A percentile compares a stretch with the other conserved stretches of the same genome.
These are phyloP conservation scores for Otatea glauca DNA, from an alignment of 176 grass and related monocot genomes.

Conservation along the genomic window DNA sequence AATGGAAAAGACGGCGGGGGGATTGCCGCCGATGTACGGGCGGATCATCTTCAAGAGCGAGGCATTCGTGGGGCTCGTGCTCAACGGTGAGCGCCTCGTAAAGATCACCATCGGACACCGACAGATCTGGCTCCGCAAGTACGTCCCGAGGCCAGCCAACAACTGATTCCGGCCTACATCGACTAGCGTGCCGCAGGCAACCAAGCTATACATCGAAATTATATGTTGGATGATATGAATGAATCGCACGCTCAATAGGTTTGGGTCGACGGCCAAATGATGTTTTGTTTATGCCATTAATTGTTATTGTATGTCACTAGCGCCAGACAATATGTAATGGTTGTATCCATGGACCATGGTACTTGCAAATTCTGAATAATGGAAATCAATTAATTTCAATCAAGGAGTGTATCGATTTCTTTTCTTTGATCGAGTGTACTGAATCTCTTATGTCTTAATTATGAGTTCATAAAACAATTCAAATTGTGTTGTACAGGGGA, in stretches of 20 bases:
- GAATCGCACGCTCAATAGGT: not conserved
- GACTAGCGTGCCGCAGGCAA: not conserved
- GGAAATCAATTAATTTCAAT: not conserved
- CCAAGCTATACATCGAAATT: not conserved
- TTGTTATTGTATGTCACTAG: not conserved
- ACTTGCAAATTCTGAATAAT: not conserved
- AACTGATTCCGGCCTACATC: not conserved
- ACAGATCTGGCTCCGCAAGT: conserved; percentile 53
- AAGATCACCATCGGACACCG: conserved; percentile 23
- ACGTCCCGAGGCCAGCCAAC: not conserved
- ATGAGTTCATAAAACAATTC: no score
- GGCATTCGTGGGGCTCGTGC: conserved; percentile 33
- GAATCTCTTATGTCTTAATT: no score
- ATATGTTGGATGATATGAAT: not conserved
- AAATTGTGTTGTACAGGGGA: no score
- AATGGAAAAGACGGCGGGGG: conserved; percentile 36
- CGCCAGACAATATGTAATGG: not conserved
- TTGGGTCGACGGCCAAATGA: not conserved
- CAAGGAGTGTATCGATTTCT: no score
- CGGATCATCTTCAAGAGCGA: conserved; percentile 50
- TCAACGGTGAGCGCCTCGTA: conserved; percentile 15
- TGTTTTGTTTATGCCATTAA: not conserved
- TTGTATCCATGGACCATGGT: not conserved
- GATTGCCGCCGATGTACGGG: conserved; percentile 30
- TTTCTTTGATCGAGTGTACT: no score